Conservation (phyloP, 768 basidiomycete species). For the Boletus vinaceobasis region DNA sequence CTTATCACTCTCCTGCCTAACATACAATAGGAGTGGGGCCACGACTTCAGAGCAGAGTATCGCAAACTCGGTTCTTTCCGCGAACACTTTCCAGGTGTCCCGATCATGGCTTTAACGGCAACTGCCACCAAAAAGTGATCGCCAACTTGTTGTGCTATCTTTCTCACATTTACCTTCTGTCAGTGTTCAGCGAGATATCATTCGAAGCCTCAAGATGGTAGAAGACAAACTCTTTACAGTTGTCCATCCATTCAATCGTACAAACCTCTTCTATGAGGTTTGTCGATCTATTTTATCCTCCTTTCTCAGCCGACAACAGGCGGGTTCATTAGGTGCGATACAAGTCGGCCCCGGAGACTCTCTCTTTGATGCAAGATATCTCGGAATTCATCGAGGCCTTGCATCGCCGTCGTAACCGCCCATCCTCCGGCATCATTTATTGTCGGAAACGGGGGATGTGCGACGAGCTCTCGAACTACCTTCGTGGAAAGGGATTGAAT, state of each 20-base stretch:
- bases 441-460: slow-evolving; percentile 68
- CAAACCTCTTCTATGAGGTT: slow-evolving; percentile 81
- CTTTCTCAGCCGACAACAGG: not conserved
- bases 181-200: slow-evolving; percentile 75
- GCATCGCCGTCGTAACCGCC: slow-evolving; percentile 52
- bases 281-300: not conserved
- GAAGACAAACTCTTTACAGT: slow-evolving; percentile 55
- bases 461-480: slow-evolving; percentile 59
- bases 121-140: slow-evolving; percentile 68
- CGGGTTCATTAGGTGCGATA: slow-evolving; percentile 54
- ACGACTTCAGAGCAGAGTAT: slow-evolving; percentile 76
- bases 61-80: slow-evolving; percentile 70
- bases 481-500: slow-evolving; percentile 64
- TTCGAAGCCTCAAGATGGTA: slow-evolving; percentile 60
- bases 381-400: slow-evolving; percentile 62
- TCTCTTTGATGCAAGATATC: slow-evolving; percentile 61
- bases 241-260: slow-evolving; percentile 76
- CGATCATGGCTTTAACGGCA: slow-evolving; percentile 86
- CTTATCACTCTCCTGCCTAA: not conserved
- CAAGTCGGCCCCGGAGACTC: slow-evolving; percentile 47
- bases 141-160: not conserved
- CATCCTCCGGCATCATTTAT: slow-evolving; percentile 75
- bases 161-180: slow-evolving; percentile 2
- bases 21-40: slow-evolving; percentile 72
- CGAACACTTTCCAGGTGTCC: slow-evolving; percentile 59